phyloP scores from a whole-genome alignment of 768 basidiomycete genomes.

The Coprinellus micaceus region DNA sequence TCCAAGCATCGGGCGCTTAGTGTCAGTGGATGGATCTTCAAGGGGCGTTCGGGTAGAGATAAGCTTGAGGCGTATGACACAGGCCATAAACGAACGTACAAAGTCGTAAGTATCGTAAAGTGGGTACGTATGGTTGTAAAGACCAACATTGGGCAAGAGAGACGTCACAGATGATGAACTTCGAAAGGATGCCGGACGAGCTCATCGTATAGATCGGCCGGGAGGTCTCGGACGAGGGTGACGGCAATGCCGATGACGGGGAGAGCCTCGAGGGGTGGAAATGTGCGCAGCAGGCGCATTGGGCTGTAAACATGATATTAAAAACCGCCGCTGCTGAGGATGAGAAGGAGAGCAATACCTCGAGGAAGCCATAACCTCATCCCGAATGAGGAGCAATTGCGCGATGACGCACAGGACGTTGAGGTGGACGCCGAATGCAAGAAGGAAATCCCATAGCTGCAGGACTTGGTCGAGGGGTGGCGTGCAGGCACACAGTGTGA shows the following conservation, averaged over 20 bases:
- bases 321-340: background rate
- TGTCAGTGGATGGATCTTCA: too few species aligned
- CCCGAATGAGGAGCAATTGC: conserved; percentile 84
- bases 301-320: conserved; percentile 54
- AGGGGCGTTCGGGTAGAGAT: too few species aligned
- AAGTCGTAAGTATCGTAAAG: background rate
- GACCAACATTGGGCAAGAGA: too few species aligned
- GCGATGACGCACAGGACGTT: conserved; percentile 98
- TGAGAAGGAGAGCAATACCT: conserved; percentile 63
- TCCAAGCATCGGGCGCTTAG: too few species aligned
- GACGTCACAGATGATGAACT: conserved; percentile 23
- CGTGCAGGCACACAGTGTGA: conserved; percentile 95
- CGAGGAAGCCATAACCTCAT: conserved; percentile 81
- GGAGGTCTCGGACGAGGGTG: conserved; percentile 88
- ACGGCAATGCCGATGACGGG: conserved; percentile 91
- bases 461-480: conserved; percentile 94
- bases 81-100: background rate
- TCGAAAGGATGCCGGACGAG: conserved; percentile 87
- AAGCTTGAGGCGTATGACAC: too few species aligned
- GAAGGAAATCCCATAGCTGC: conserved; percentile 93
- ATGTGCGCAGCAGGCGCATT: conserved; percentile 90
- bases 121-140: too few species aligned
- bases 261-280: conserved; percentile 85
- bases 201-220: conserved; percentile 81
- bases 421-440: conserved; percentile 94